Evolutionary conservation across 2,329 filamentous ascomycete species (phyloP), one percentile per base, ranked within the genome.

Genomic region (Venturia pyrina): DNA sequence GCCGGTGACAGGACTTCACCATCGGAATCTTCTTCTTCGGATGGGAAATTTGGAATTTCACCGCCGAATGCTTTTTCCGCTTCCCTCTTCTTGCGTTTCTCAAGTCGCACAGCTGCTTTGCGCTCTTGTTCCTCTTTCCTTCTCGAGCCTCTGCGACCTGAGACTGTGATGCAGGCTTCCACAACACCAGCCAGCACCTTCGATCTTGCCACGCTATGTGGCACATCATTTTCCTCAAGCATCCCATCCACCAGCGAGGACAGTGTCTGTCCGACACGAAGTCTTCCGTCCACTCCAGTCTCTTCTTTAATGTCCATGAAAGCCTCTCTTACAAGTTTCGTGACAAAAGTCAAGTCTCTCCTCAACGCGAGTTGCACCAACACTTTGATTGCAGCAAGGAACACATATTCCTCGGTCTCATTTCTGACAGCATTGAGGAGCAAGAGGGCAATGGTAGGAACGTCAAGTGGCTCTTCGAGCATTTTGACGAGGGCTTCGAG

Each of bases 331-430:
- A 91, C 76, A 69, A 90, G 87, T 28, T 79, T 80, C 3, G 83
- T 77, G 0, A 87, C 86, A 0, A 87, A 48, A 6, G 41, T n/a
- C 41, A 46, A 7, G 43, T 66, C 48, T 32, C 53, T 83, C 53
- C 81, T 83, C 0, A 88, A 86, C 0, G 87, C 83, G 13, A 92
- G 75, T 32, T 85, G 82, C 0, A 83, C 82, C 67, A 90, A 85
- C 1, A 87, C 80, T 68, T 85, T 85, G 68, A 91, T 84, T 19
- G 86, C 83, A n/a, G 85, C 82, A 2, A 88, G 78, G 70, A 89
- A 88, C 67, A 91, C 86, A 71, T 88, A 92, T 66, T 89, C 87
- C 66, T 91, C 89, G 6, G 81, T 78, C 62, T 89, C 87, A 67
- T 83, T 81, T 1, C 91, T 77, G 0, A 90, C 79, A 11, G 83